Conservation (phyloP, 2,329 filamentous ascomycete genomes). For the Pseudogymnoascus sp. region DNA sequence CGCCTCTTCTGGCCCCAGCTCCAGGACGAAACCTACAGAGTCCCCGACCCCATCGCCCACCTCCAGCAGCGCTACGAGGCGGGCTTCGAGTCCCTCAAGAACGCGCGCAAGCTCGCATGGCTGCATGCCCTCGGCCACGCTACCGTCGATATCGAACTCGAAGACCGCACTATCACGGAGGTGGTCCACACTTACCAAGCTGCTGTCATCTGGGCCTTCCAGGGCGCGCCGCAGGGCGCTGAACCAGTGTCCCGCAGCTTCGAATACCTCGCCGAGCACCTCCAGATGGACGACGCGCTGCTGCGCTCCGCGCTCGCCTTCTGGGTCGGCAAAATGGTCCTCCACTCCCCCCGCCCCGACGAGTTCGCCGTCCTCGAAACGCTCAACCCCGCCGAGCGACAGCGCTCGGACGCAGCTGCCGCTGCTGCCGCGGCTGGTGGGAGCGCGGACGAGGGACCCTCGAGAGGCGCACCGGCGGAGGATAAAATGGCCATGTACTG, state of each 20-base stretch:
- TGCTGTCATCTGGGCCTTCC: constrained; percentile 79
- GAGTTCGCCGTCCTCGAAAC: constrained; percentile 64
- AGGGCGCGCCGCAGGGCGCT: constrained; percentile 32
- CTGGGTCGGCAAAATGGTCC: constrained; percentile 63
- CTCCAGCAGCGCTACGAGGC: constrained; percentile 65
- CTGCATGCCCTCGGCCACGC: constrained; percentile 74
- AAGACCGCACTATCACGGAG: constrained; percentile 67
- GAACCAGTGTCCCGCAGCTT: constrained; percentile 35
- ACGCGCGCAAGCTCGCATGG: constrained; percentile 82
- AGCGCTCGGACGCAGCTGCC: constrained; percentile 24
- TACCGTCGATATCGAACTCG: constrained; percentile 71
- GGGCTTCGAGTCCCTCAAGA: constrained; percentile 74
- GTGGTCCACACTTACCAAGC: constrained; percentile 81
- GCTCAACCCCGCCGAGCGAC: constrained; percentile 38
- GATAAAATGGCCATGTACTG: constrained; percentile 70
- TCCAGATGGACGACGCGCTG: constrained; percentile 70
- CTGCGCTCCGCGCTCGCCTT: constrained; percentile 60
- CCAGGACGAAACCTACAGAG: constrained; percentile 58
- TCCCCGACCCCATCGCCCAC: constrained; percentile 51
- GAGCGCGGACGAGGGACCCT: constrained; percentile 43
- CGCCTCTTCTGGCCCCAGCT: constrained; percentile 89
- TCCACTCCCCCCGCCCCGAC: constrained; percentile 48
- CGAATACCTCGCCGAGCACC: constrained; percentile 43
- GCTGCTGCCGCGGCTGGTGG: constrained; percentile 14
- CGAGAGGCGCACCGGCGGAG: constrained; percentile 36